These are phyloP conservation scores for Pythium aquatile DNA, from an alignment of 352 stramenopile genomes.

Conservation along the genomic window DNA sequence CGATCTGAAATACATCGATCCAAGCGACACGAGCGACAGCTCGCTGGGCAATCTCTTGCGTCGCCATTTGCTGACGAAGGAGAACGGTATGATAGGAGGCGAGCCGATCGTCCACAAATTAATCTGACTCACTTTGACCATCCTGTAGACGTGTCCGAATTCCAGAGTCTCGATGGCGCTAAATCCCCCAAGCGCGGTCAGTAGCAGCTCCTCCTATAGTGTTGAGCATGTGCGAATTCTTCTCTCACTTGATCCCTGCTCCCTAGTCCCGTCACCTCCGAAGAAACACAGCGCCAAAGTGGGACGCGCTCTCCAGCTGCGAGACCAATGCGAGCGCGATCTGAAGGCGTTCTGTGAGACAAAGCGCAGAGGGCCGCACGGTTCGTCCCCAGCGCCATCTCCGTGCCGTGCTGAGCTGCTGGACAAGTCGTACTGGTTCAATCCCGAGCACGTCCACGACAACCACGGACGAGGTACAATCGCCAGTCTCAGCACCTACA, in stretches of 20 bases:
- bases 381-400: background rate
- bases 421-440: slow-evolving; percentile 30
- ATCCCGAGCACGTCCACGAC: slow-evolving; percentile 44
- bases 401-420: slow-evolving; percentile 15
- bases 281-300: slow-evolving; percentile 42
- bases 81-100: slow-evolving; percentile 2
- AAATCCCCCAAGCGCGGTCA: background rate
- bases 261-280: slow-evolving; percentile 11
- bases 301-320: slow-evolving; percentile 50
- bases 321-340: slow-evolving; percentile 53
- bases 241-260: background rate
- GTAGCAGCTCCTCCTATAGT: background rate
- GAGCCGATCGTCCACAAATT: background rate
- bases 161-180: background rate
- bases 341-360: slow-evolving; percentile 44
- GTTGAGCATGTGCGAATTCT: background rate
- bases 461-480: slow-evolving; percentile 32
- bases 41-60: slow-evolving; percentile 17
- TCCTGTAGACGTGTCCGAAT: background rate
- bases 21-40: slow-evolving; percentile 7
- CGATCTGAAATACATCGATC: slow-evolving; percentile 18
- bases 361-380: slow-evolving; percentile 26
- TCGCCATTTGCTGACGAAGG: slow-evolving; percentile 21
- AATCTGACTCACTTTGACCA: background rate
- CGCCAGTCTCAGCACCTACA: background rate